Percentiles rank a stretch among this genome's conserved stretches.
These are phyloP conservation scores for Monilinia fructigena DNA, from an alignment of 2,329 filamentous ascomycete genomes.

Conservation along the genomic window DNA sequence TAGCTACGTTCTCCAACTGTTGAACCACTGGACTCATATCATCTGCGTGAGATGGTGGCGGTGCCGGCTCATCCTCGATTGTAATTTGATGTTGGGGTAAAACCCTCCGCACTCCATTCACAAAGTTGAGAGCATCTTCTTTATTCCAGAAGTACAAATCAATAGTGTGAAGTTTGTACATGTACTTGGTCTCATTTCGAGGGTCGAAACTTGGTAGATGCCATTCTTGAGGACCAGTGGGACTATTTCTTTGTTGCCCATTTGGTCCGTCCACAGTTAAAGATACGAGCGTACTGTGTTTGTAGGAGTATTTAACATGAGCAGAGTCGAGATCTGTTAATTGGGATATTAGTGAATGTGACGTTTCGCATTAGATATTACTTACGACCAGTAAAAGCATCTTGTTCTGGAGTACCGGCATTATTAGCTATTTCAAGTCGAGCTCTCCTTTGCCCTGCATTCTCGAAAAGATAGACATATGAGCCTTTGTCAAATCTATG, in stretches of 20 bases:
- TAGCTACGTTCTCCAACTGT: conserved; percentile 68
- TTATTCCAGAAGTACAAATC: conserved; percentile 81
- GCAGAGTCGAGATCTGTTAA: conserved; percentile 63
- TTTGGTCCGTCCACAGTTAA: conserved; percentile 56
- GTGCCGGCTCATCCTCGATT: conserved; percentile 62
- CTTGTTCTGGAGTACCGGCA: conserved; percentile 71
- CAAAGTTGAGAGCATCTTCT: conserved; percentile 67
- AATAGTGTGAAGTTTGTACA: conserved; percentile 73
- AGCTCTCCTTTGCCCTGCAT: conserved; percentile 63
- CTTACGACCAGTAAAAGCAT: conserved; percentile 76
- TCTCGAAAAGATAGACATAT: conserved; percentile 78
- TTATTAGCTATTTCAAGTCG: conserved; percentile 76
- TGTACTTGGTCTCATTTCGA: conserved; percentile 72
- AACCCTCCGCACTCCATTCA: conserved; percentile 66
- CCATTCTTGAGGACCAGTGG: conserved; percentile 59
- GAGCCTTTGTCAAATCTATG: conserved; percentile 78
- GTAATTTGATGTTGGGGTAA: conserved; percentile 60
- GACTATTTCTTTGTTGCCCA: conserved; percentile 24
- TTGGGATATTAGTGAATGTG: background rate
- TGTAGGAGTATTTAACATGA: conserved; percentile 68
- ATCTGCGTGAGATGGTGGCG: conserved; percentile 47
- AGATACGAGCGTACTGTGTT: conserved; percentile 69
- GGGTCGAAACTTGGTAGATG: conserved; percentile 72
- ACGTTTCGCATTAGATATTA: conserved; percentile 26
- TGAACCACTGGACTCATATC: conserved; percentile 70